Evolutionary conservation across 108 stramenopile species (phyloP).

Genomic region (Heterococcus sp.): DNA sequence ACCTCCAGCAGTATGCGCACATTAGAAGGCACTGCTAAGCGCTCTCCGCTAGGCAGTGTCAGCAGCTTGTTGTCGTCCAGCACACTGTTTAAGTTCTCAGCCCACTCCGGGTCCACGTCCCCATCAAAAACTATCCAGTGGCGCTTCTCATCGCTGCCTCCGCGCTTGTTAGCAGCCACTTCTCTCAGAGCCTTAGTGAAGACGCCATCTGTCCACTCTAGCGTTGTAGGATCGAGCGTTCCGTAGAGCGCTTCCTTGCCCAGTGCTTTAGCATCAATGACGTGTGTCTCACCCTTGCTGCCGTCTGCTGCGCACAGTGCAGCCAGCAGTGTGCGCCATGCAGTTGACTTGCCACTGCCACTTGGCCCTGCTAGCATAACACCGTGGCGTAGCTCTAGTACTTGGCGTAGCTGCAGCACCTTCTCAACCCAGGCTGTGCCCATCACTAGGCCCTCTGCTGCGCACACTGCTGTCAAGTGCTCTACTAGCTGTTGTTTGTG

Average conservation of each 20-base stretch:
- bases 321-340: constrained; percentile 71
- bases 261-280: constrained; percentile 94
- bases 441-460: constrained; percentile 58
- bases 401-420: constrained; percentile 87
- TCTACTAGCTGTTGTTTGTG: constrained; percentile 67
- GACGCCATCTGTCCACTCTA: constrained; percentile 99
- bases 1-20: constrained; percentile 61
- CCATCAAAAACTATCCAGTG: constrained; percentile 97
- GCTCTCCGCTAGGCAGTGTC: constrained; percentile 90
- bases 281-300: constrained; percentile 78
- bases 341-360: constrained; percentile 76
- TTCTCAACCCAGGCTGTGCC: constrained; percentile 83
- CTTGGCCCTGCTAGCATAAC: constrained; percentile 91
- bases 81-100: constrained; percentile 72
- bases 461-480: constrained; percentile 69
- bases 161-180: constrained; percentile 74
- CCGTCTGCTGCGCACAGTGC: constrained; percentile 79
- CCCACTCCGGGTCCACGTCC: constrained; percentile 93
- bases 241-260: constrained; percentile 88
- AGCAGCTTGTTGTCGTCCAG: constrained; percentile 94
- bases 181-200: constrained; percentile 69
- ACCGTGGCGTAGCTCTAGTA: constrained; percentile 85
- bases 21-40: constrained; percentile 59
- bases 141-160: constrained; percentile 72
- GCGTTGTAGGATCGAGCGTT: constrained; percentile 86